Evolutionary conservation across 805 yeast genomes (phyloP).

Genomic region (Starmerella ratchasimensis): DNA sequence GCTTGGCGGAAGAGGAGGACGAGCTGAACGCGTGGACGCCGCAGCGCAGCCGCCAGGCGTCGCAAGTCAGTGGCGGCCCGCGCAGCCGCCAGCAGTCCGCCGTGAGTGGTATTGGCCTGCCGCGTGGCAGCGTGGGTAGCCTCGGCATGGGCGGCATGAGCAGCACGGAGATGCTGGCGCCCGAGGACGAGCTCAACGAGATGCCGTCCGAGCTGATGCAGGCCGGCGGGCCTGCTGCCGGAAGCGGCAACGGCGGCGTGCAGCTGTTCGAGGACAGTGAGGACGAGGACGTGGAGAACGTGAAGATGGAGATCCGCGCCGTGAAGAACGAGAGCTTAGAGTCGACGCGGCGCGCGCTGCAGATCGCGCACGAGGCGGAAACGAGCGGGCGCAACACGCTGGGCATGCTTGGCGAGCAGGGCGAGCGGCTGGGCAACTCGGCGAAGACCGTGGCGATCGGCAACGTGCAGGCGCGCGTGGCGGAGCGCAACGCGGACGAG

Average conservation of each 20-base stretch:
- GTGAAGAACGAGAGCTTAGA: constrained; percentile 78
- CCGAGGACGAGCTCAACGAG: constrained; percentile 18
- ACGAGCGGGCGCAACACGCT: constrained; percentile 65
- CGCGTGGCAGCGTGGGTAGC: background rate
- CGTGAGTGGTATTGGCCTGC: background rate
- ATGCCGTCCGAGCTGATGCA: constrained; percentile 18
- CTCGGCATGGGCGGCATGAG: background rate
- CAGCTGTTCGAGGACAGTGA: constrained; percentile 29
- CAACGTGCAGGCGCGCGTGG: constrained; percentile 66
- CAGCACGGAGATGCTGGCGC: constrained; percentile 4
- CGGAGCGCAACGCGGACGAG: constrained; percentile 70
- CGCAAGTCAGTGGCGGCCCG: background rate
- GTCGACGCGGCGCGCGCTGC: constrained; percentile 70
- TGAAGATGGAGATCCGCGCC: constrained; percentile 68
- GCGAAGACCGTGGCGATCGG: constrained; percentile 67
- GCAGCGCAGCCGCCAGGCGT: constrained; percentile 1
- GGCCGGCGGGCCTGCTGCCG: constrained; percentile 2
- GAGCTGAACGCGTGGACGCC: constrained; percentile 12
- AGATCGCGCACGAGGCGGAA: constrained; percentile 58
- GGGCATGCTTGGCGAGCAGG: constrained; percentile 88
- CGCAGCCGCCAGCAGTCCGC: background rate
- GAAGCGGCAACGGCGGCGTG: constrained; percentile 4
- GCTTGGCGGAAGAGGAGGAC: constrained; percentile 4
- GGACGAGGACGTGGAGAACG: constrained; percentile 79
- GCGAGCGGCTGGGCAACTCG: constrained; percentile 67